phyloP scores from a whole-genome alignment of 345 rosid species.

The Excoecaria agallocha region DNA sequence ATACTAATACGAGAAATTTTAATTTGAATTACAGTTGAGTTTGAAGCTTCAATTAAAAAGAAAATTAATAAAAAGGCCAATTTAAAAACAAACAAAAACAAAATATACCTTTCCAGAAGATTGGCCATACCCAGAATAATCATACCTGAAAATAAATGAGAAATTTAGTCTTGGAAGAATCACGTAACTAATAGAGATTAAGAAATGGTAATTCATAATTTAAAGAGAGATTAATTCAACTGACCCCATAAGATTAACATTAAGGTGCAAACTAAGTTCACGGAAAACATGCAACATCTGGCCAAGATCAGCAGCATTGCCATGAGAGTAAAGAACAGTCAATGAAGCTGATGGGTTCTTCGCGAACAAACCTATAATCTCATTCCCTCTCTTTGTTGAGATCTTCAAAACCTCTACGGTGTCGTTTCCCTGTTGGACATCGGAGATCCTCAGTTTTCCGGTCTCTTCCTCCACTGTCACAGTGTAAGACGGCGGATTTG shows the following conservation, averaged over 20 bases:
- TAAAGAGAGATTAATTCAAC: slow-evolving; percentile 11
- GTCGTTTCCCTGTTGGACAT: slow-evolving; percentile 45
- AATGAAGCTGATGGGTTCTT: slow-evolving; percentile 69
- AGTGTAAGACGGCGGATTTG: slow-evolving; percentile 77
- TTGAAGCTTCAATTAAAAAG: too few species aligned
- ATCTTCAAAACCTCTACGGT: slow-evolving; percentile 60
- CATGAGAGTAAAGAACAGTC: slow-evolving; percentile 83
- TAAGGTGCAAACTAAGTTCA: slow-evolving; percentile 69
- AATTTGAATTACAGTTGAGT: too few species aligned
- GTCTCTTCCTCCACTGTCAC: slow-evolving; percentile 49
- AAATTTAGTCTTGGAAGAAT: too few species aligned
- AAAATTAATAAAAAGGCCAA: too few species aligned
- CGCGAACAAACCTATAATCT: slow-evolving; percentile 61
- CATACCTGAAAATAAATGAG: slow-evolving; percentile 52
- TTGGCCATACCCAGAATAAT: slow-evolving; percentile 87
- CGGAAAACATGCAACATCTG: slow-evolving; percentile 64
- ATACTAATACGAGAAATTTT: too few species aligned
- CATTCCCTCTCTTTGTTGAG: slow-evolving; percentile 63
- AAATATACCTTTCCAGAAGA: slow-evolving; percentile 80
- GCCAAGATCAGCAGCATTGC: slow-evolving; percentile 91
- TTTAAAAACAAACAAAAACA: background rate
- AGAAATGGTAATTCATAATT: background rate
- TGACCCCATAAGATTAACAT: slow-evolving; percentile 82
- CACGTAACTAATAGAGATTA: too few species aligned
- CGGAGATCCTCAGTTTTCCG: slow-evolving; percentile 56